phyloP scores from a whole-genome alignment of 1,284 basidiomycete species.

The Agroathelia rolfsii region DNA sequence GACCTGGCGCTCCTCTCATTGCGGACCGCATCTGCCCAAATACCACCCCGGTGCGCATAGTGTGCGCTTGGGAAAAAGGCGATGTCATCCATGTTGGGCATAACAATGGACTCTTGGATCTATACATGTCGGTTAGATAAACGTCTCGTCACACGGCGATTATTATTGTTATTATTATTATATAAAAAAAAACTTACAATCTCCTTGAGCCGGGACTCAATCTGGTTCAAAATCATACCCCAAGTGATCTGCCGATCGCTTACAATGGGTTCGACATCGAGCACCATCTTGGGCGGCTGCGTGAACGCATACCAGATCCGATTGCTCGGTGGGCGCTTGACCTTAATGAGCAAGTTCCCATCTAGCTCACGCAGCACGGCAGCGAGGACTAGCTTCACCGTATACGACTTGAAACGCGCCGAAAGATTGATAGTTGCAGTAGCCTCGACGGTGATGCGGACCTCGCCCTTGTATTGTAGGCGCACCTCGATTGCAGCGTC shows the following conservation, averaged over 20 bases:
- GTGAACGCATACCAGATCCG: conserved; percentile 98
- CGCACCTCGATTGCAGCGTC: conserved; percentile 86
- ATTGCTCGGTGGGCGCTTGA: conserved; percentile 93
- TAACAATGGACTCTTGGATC: conserved; percentile 88
- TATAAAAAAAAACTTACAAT: conserved; percentile 51
- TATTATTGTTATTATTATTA: not conserved
- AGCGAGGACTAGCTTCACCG: conserved; percentile 82
- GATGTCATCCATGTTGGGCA: conserved; percentile 97
- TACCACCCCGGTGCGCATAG: conserved; percentile 72
- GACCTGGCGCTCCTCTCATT: conserved; percentile 31
- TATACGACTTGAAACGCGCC: conserved; percentile 79
- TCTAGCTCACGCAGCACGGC: conserved; percentile 82
- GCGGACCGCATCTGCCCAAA: conserved; percentile 76
- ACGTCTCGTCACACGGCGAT: conserved; percentile 7
- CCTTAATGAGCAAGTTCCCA: conserved; percentile 82
- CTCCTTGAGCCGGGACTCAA: conserved; percentile 83
- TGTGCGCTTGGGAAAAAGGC: conserved; percentile 82
- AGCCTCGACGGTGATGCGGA: conserved; percentile 85
- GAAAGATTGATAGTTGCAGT: conserved; percentile 80
- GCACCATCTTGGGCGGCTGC: conserved; percentile 79
- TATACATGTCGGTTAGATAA: conserved; percentile 22
- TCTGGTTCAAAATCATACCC: conserved; percentile 83
- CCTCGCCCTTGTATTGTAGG: conserved; percentile 74
- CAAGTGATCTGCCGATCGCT: conserved; percentile 88
- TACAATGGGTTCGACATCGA: conserved; percentile 88